These are phyloP conservation scores for Candida pseudoglaebosa DNA, from an alignment of 805 yeast genomes.

Conservation along the genomic window DNA sequence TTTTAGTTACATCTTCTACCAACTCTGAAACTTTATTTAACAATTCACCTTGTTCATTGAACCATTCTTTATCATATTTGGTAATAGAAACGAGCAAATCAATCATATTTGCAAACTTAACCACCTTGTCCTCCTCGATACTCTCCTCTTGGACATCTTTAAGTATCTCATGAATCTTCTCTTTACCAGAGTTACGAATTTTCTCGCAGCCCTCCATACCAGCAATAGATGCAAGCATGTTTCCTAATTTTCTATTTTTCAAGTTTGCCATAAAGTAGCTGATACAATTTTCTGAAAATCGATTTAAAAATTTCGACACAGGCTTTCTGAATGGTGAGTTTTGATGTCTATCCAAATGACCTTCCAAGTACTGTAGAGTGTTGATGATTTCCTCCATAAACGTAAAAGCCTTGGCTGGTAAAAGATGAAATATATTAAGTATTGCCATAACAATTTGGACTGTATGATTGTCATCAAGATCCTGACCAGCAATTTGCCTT, in stretches of 20 bases:
- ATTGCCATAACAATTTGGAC: constrained; percentile 87
- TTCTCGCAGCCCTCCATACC: constrained; percentile 50
- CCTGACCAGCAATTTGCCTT: constrained; percentile 73
- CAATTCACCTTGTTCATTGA: constrained; percentile 44
- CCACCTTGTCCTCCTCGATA: constrained; percentile 50
- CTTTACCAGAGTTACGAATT: constrained; percentile 53
- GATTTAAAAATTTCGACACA: constrained; percentile 75
- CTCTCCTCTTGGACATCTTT: constrained; percentile 47
- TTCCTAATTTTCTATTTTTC: constrained; percentile 59
- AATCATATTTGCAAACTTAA: constrained; percentile 68
- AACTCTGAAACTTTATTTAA: constrained; percentile 41
- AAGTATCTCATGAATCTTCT: constrained; percentile 47
- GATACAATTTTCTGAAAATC: constrained; percentile 73
- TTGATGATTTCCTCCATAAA: constrained; percentile 83
- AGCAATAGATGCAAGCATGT: constrained; percentile 64
- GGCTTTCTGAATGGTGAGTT: constrained; percentile 90
- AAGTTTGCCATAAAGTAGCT: constrained; percentile 67
- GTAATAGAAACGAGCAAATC: constrained; percentile 58
- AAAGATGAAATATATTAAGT: constrained; percentile 81
- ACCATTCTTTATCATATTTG: constrained; percentile 54
- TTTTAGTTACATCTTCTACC: constrained; percentile 40
- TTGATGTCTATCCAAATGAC: constrained; percentile 77
- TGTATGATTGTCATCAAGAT: constrained; percentile 72
- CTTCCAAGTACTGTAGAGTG: constrained; percentile 74
- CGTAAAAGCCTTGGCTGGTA: constrained; percentile 89